A percentile compares a stretch with the other conserved stretches of the same genome.
phyloP scores from a whole-genome alignment of 2,329 filamentous ascomycete genomes.

The Apiospora sp. region DNA sequence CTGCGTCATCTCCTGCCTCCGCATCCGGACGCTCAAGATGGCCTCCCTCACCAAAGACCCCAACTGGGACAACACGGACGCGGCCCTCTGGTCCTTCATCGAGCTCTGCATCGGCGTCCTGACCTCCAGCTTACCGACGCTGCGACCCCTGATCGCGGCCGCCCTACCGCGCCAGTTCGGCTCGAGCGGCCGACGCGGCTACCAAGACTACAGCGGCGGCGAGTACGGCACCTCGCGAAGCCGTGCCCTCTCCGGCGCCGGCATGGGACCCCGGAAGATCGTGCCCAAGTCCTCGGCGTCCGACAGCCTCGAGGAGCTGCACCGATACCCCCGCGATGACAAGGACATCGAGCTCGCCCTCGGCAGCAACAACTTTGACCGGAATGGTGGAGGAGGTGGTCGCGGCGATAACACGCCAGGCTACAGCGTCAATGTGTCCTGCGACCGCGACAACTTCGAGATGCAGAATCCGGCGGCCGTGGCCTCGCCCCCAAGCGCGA shows the following conservation, averaged over 20 bases:
- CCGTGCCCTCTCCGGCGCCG: background rate
- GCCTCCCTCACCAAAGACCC: slow-evolving; percentile 34
- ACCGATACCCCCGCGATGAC: background rate
- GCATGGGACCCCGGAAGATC: background rate
- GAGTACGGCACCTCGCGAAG: background rate
- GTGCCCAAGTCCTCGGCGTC: background rate
- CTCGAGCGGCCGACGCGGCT: background rate
- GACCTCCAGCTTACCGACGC: slow-evolving; percentile 40
- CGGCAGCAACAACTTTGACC: background rate
- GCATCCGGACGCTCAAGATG: slow-evolving; percentile 33
- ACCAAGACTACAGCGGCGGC: slow-evolving; percentile 17
- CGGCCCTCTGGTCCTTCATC: slow-evolving; percentile 43
- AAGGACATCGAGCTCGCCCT: slow-evolving; percentile 20
- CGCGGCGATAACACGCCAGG: background rate
- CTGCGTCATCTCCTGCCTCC: slow-evolving; percentile 37
- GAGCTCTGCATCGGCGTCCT: slow-evolving; percentile 43
- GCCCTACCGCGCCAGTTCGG: slow-evolving; percentile 32
- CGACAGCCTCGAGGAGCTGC: slow-evolving; percentile 22
- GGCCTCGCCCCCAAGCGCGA: background rate
- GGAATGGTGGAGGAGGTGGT: background rate
- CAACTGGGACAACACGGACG: slow-evolving; percentile 42
- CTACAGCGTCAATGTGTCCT: slow-evolving; percentile 10
- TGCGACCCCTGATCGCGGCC: slow-evolving; percentile 39
- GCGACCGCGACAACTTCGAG: background rate
- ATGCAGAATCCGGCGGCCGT: background rate